Conservation (phyloP, 495 filamentous ascomycete species). For the Penicillium canariense region DNA sequence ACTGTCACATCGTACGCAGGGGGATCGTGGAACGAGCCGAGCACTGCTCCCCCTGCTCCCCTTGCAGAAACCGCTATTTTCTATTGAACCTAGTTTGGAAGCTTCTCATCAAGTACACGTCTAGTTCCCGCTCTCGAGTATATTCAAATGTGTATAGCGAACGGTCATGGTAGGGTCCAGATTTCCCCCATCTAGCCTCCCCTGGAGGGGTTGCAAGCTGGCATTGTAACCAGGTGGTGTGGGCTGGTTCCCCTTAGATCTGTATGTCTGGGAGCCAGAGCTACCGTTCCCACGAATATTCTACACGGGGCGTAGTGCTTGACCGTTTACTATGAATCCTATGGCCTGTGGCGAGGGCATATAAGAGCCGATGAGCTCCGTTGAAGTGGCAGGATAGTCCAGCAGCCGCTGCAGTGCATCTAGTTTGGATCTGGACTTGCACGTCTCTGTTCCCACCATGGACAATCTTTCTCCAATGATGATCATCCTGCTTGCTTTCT, state of each 20-base stretch:
- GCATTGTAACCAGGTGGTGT: background rate
- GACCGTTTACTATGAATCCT: background rate
- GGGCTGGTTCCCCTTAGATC: background rate
- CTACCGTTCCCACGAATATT: background rate
- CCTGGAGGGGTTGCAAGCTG: background rate
- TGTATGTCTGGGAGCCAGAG: background rate
- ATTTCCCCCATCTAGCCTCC: background rate
- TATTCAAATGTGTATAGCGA: background rate
- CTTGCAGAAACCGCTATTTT: background rate
- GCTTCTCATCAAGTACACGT: background rate
- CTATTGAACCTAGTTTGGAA: background rate
- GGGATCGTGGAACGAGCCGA: background rate
- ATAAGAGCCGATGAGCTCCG: background rate
- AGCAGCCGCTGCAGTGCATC: too few relatives aligned
- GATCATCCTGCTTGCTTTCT: background rate
- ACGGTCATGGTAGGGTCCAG: background rate
- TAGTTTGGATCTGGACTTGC: background rate
- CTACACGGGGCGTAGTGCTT: background rate
- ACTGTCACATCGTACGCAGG: background rate
- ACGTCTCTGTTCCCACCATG: constrained; percentile 1
- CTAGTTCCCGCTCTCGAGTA: background rate
- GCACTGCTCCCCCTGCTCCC: background rate
- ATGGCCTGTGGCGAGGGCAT: background rate
- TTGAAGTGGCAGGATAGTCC: background rate
- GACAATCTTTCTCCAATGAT: background rate